These are phyloP conservation scores for Gracilariopsis chorda DNA, from an alignment of 23 red algal genomes.

Conservation along the genomic window DNA sequence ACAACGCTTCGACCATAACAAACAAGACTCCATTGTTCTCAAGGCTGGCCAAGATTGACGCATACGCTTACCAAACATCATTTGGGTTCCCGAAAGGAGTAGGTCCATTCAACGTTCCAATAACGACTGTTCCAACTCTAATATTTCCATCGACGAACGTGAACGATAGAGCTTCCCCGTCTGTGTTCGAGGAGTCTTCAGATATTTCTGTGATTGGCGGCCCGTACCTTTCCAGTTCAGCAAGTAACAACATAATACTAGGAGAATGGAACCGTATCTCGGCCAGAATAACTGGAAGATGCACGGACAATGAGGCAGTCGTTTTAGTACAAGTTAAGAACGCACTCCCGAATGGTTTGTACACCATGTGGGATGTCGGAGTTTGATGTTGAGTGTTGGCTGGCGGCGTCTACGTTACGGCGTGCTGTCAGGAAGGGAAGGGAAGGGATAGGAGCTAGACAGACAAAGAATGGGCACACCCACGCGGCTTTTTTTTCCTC, in stretches of 20 bases:
- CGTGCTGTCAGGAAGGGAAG: no score
- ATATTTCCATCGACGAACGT: not conserved
- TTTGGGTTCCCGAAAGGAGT: constrained; percentile 2
- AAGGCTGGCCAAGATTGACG: constrained; percentile 3
- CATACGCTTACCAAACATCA: constrained; percentile 3
- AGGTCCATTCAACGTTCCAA: constrained; percentile 18
- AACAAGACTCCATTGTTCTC: not conserved
- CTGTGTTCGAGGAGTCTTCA: not conserved
- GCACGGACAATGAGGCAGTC: not conserved
- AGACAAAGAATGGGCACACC: no score
- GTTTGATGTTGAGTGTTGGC: no score
- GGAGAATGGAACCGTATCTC: constrained; percentile 5
- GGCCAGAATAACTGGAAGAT: not conserved
- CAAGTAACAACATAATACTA: not conserved
- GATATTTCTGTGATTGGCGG: not conserved
- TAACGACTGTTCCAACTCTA: not conserved
- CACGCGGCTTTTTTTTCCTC: no score
- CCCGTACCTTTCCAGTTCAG: not conserved
- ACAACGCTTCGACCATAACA: constrained; percentile 17
- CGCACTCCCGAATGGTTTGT: constrained; percentile 8
- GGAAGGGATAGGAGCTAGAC: no score
- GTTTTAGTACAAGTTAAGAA: not conserved
- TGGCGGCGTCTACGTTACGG: no score
- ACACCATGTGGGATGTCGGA: constrained; percentile 17
- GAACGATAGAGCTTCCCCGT: not conserved